These are phyloP conservation scores for Ceratocystis smalleyi DNA, from an alignment of 2,329 filamentous ascomycete species.

Conservation along the genomic window DNA sequence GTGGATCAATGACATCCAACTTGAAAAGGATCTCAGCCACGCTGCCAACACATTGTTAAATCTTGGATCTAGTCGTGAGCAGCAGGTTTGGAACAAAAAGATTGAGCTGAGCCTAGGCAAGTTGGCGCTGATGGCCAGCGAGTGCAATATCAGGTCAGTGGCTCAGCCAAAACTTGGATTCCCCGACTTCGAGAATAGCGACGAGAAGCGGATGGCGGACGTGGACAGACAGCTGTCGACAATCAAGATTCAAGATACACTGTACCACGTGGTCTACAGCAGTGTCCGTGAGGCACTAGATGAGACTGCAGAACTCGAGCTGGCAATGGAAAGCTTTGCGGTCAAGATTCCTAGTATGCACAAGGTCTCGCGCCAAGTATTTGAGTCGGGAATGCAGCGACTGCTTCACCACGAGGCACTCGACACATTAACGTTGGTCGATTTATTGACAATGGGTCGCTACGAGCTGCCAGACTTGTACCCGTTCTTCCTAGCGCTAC, in stretches of 20 bases:
- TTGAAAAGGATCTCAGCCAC: conserved; percentile 56
- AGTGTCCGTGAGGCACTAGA: conserved; percentile 61
- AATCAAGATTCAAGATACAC: conserved; percentile 61
- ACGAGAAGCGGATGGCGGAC: conserved; percentile 32
- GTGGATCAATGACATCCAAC: conserved; percentile 87
- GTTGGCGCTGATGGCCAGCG: conserved; percentile 55
- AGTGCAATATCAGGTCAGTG: conserved; percentile 23
- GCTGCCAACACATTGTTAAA: conserved; percentile 57
- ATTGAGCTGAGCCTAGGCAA: conserved; percentile 84
- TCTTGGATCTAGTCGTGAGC: conserved; percentile 55
- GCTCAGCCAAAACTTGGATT: conserved; percentile 21
- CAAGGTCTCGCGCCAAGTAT: conserved; percentile 51
- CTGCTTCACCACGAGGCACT: conserved; percentile 60
- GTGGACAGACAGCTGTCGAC: conserved; percentile 51
- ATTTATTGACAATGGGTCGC: conserved; percentile 61
- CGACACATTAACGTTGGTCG: conserved; percentile 48
- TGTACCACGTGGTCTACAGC: conserved; percentile 56
- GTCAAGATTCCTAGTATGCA: conserved; percentile 40
- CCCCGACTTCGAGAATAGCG: conserved; percentile 18
- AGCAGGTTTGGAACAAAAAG: conserved; percentile 81
- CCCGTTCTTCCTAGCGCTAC: conserved; percentile 63
- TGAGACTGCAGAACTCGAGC: conserved; percentile 57
- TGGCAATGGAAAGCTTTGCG: conserved; percentile 56
- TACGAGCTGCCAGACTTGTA: conserved; percentile 21
- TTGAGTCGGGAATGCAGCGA: conserved; percentile 53